A percentile compares a stretch with the other conserved stretches of the same genome.
These are phyloP conservation scores for Balakata baccata DNA, from an alignment of 345 rosid species.

Conservation along the genomic window DNA sequence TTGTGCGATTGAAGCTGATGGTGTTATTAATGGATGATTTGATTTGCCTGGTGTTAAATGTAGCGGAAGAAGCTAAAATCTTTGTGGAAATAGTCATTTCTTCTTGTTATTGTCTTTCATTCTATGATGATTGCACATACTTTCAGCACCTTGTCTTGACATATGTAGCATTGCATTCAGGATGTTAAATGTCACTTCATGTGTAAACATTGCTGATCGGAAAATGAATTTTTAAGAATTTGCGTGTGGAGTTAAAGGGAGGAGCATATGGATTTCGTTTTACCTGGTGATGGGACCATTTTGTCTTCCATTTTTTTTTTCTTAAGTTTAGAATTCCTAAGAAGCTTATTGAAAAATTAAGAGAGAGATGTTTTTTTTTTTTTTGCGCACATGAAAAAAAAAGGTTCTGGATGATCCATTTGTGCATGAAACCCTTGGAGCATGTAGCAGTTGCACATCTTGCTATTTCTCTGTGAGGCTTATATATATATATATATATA, in stretches of 20 bases:
- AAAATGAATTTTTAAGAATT: not conserved
- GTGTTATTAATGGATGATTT: not conserved
- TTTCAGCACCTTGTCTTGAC: too few species aligned
- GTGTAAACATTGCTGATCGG: not conserved
- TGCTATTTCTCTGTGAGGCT: not conserved
- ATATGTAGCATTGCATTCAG: too few species aligned
- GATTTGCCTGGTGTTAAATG: not conserved
- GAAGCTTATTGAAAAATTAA: not conserved
- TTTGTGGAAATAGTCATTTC: not conserved
- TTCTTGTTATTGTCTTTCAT: not conserved
- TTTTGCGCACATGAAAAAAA: not conserved
- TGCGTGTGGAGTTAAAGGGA: not conserved
- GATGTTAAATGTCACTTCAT: too few species aligned
- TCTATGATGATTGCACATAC: not conserved
- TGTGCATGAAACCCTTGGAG: not conserved
- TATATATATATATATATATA: too few species aligned
- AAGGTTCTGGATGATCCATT: not conserved
- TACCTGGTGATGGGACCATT: not conserved
- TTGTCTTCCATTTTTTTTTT: not conserved
- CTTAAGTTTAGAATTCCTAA: too few species aligned
- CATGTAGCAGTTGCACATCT: not conserved
- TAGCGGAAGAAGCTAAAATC: conserved; percentile 15
- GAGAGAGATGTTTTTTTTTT: not conserved
- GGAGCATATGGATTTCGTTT: not conserved
- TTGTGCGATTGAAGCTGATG: not conserved